These are phyloP conservation scores for Lactifluus echinatus DNA, from an alignment of 768 basidiomycete species.

Conservation along the genomic window DNA sequence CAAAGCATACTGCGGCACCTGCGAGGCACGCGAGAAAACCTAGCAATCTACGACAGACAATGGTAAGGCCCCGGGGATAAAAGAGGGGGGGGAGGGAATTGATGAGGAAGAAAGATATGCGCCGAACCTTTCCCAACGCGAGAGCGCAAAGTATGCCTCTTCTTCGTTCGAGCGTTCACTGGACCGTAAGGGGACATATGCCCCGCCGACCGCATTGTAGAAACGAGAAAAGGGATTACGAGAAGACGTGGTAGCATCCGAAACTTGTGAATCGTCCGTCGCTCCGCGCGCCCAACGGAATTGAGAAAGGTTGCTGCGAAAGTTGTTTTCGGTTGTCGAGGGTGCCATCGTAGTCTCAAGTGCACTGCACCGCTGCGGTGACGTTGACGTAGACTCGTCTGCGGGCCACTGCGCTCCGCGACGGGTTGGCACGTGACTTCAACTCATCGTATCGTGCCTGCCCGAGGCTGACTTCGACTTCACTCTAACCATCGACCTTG, in stretches of 20 bases:
- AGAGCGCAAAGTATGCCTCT: conserved; percentile 88
- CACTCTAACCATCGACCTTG: too few relatives aligned
- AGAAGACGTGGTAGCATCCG: conserved; percentile 26
- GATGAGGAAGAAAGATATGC: conserved; percentile 15
- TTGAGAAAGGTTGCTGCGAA: conserved; percentile 68
- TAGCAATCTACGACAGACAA: conserved; percentile 46
- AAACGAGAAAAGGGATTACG: conserved; percentile 73
- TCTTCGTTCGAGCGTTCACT: conserved; percentile 85
- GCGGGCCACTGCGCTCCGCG: too few relatives aligned
- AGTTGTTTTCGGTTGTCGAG: conserved; percentile 45
- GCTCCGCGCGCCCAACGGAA: conserved; percentile 78
- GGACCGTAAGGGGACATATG: conserved; percentile 83
- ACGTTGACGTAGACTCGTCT: background rate
- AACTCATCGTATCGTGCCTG: too few relatives aligned
- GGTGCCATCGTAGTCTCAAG: conserved; percentile 1
- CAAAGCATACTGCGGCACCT: conserved; percentile 91
- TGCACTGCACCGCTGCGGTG: background rate
- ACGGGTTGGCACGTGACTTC: too few relatives aligned
- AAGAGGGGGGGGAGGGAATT: background rate
- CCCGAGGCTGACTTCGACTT: too few relatives aligned
- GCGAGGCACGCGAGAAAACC: conserved; percentile 86
- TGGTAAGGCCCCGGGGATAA: background rate
- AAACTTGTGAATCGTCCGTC: conserved; percentile 58
- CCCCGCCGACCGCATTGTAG: conserved; percentile 76
- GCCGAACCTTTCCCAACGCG: conserved; percentile 83